These are phyloP conservation scores for Plenodomus tracheiphilus DNA, from an alignment of 2,329 filamentous ascomycete genomes.

Conservation along the genomic window DNA sequence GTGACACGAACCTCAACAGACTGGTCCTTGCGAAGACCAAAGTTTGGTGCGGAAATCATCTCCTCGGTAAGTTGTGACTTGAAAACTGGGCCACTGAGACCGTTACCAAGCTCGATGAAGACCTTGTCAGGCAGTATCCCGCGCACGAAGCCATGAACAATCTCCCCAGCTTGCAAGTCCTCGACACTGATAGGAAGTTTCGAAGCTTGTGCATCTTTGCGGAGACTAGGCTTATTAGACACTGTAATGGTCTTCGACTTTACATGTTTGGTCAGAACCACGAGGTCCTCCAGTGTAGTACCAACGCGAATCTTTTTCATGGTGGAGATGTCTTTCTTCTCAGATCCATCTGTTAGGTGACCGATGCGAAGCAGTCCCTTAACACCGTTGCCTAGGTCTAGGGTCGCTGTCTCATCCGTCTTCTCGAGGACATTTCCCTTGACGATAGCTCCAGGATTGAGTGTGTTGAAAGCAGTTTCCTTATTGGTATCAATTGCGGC, in stretches of 20 bases:
- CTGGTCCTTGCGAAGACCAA: constrained; percentile 77
- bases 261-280: constrained; percentile 84
- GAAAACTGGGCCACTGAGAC: constrained; percentile 76
- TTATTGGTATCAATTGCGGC: constrained; percentile 78
- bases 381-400: constrained; percentile 76
- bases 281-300: constrained; percentile 77
- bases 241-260: constrained; percentile 74
- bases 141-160: constrained; percentile 78
- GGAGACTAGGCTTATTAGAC: constrained; percentile 79
- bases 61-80: constrained; percentile 77
- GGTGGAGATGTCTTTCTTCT: constrained; percentile 74
- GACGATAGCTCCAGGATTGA: constrained; percentile 75
- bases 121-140: constrained; percentile 80
- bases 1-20: constrained; percentile 73
- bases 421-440: constrained; percentile 66
- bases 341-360: constrained; percentile 84
- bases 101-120: constrained; percentile 86
- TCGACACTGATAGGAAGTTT: constrained; percentile 72
- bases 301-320: constrained; percentile 83
- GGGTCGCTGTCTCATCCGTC: constrained; percentile 51
- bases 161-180: constrained; percentile 69
- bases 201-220: constrained; percentile 73
- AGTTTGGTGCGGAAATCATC: constrained; percentile 67
- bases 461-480: constrained; percentile 68
- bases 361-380: constrained; percentile 76